Evolutionary conservation across 176 grass and related monocot species (phyloP).

Genomic region (Alopecurus myosuroides): DNA sequence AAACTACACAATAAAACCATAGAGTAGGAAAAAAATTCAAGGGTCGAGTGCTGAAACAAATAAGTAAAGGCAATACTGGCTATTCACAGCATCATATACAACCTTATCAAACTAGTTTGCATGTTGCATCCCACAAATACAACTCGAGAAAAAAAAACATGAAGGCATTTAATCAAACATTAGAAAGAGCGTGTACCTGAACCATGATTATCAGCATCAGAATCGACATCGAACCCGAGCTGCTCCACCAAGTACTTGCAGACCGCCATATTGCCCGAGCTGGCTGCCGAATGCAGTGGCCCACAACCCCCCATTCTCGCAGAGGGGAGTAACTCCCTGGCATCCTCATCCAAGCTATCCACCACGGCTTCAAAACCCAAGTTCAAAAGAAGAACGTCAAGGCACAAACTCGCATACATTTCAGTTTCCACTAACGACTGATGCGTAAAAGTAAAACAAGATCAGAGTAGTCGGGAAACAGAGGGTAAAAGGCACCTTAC

Average conservation of each 20-base stretch:
- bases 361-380: slow-evolving; percentile 14
- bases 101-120: background rate
- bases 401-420: no score
- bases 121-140: background rate
- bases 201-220: background rate
- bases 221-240: slow-evolving; percentile 21
- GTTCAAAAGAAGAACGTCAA: background rate
- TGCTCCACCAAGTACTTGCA: slow-evolving; percentile 42
- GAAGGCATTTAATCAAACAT: background rate
- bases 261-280: background rate
- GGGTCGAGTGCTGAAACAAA: background rate
- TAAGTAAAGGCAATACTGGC: background rate
- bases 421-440: background rate
- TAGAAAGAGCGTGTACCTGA: background rate
- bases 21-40: background rate
- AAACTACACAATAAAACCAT: background rate
- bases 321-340: background rate
- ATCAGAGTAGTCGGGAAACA: background rate
- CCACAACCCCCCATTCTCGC: slow-evolving; percentile 1
- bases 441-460: background rate
- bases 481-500: background rate
- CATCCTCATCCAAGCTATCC: slow-evolving; percentile 17
- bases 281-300: slow-evolving; percentile 16
- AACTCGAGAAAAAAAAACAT: background rate
- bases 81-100: background rate